Conservation (phyloP, 2,329 filamentous ascomycete species). For the Calonectria henricotiae region DNA sequence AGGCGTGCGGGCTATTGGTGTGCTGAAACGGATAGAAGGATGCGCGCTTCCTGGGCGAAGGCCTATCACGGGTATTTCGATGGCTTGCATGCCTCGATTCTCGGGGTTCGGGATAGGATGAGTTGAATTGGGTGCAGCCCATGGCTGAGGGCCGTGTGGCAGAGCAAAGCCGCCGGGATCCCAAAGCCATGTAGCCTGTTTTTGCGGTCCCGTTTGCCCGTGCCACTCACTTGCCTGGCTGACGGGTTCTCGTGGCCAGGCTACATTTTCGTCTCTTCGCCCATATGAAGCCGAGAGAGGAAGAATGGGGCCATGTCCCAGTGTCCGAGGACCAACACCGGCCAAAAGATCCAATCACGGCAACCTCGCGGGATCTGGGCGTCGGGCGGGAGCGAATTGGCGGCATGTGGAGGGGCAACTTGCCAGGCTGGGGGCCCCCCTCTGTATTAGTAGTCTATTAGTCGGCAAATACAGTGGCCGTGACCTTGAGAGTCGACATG, state of each 20-base stretch:
- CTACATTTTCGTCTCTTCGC: conserved; percentile 4
- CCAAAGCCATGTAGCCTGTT: not conserved
- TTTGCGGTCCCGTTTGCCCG: conserved; percentile 28
- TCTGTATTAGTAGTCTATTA: too few relatives aligned
- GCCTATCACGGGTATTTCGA: conserved; percentile 15
- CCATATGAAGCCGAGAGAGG: conserved; percentile 22
- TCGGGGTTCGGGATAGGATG: conserved; percentile 25
- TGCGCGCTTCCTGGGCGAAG: not conserved
- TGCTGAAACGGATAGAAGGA: conserved; percentile 33
- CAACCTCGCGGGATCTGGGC: not conserved
- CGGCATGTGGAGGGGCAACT: conserved; percentile 1
- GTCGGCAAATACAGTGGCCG: not conserved
- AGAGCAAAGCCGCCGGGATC: conserved; percentile 28
- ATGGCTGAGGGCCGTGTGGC: conserved; percentile 2
- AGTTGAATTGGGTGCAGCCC: not conserved
- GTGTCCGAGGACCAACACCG: not conserved
- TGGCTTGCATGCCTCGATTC: conserved; percentile 7
- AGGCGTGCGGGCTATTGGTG: conserved; percentile 10
- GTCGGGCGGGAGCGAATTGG: conserved; percentile 2
- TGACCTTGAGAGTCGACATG: not conserved
- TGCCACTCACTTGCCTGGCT: conserved; percentile 22
- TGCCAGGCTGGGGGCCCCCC: not conserved
- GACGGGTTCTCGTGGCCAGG: conserved; percentile 21
- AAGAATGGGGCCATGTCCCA: conserved; percentile 24
- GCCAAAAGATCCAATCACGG: conserved; percentile 31